Conservation (phyloP, 192 early-diverging fungal genomes). For the Podila horticola region DNA sequence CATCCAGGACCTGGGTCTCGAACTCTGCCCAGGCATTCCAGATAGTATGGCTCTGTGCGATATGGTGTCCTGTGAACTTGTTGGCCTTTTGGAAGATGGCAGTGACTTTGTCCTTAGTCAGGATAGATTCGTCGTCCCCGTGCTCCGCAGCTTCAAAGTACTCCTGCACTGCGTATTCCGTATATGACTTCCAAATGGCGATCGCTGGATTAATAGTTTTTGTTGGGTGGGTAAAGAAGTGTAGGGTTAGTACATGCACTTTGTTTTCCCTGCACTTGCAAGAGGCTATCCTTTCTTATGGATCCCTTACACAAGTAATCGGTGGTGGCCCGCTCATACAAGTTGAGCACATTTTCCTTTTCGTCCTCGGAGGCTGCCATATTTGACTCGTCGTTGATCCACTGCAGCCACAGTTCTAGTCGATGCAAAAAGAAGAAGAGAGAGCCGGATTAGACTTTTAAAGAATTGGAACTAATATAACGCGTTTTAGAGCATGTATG, state of each 20-base stretch:
- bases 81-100: slow-evolving; percentile 56
- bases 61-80: slow-evolving; percentile 61
- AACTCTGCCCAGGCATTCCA: slow-evolving; percentile 73
- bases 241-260: background rate
- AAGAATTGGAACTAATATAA: background rate
- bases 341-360: slow-evolving; percentile 54
- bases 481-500: background rate
- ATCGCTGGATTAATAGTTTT: slow-evolving; percentile 60
- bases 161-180: slow-evolving; percentile 63
- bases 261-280: background rate
- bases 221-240: background rate
- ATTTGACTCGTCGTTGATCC: slow-evolving; percentile 73
- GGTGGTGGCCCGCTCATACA: slow-evolving; percentile 65
- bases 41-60: slow-evolving; percentile 67
- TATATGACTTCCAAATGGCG: slow-evolving; percentile 70
- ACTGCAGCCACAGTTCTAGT: slow-evolving; percentile 77
- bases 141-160: slow-evolving; percentile 43
- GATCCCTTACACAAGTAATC: slow-evolving; percentile 79
- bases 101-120: slow-evolving; percentile 52
- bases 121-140: slow-evolving; percentile 27
- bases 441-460: background rate
- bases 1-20: slow-evolving; percentile 60
- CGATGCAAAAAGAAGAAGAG: background rate
- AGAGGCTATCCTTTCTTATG: background rate
- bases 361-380: slow-evolving; percentile 58